Conservation (phyloP, 306 rosid genomes). For the Trifolium repens region DNA sequence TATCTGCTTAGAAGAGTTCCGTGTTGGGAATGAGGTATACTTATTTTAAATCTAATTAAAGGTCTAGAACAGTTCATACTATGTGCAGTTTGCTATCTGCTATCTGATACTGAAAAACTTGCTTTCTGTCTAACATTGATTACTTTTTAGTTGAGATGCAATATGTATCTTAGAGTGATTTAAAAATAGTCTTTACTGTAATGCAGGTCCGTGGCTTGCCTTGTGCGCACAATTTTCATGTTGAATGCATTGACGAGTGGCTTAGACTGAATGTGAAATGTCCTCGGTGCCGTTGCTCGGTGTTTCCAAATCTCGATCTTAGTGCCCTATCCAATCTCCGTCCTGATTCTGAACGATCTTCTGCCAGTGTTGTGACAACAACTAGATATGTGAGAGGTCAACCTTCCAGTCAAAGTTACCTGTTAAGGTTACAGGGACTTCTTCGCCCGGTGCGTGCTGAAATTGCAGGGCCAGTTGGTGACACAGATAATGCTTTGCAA, state of each 20-base stretch:
- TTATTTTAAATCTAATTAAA: constrained; percentile 17
- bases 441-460: constrained; percentile 73
- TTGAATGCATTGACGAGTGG: constrained; percentile 98
- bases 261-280: constrained; percentile 98
- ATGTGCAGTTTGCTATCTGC: constrained; percentile 3
- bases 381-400: constrained; percentile 74
- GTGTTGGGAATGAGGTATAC: constrained; percentile 89
- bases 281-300: constrained; percentile 98
- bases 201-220: constrained; percentile 98
- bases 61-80: constrained; percentile 11
- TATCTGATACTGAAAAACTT: constrained; percentile 9
- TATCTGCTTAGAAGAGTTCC: constrained; percentile 95
- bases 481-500: constrained; percentile 54
- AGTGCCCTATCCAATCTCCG: constrained; percentile 95
- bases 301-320: constrained; percentile 98
- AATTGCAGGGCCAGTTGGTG: constrained; percentile 56
- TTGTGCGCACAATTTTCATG: constrained; percentile 98
- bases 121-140: constrained; percentile 17
- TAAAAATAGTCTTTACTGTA: constrained; percentile 32
- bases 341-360: constrained; percentile 76
- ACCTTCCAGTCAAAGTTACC: constrained; percentile 84
- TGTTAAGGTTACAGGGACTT: constrained; percentile 82
- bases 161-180: constrained; percentile 12
- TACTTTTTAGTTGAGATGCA: constrained; percentile 27
- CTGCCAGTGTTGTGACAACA: constrained; percentile 69